Evolutionary conservation across 2,329 filamentous ascomycete species (phyloP).

Genomic region (Aspergillus novoparasiticus): DNA sequence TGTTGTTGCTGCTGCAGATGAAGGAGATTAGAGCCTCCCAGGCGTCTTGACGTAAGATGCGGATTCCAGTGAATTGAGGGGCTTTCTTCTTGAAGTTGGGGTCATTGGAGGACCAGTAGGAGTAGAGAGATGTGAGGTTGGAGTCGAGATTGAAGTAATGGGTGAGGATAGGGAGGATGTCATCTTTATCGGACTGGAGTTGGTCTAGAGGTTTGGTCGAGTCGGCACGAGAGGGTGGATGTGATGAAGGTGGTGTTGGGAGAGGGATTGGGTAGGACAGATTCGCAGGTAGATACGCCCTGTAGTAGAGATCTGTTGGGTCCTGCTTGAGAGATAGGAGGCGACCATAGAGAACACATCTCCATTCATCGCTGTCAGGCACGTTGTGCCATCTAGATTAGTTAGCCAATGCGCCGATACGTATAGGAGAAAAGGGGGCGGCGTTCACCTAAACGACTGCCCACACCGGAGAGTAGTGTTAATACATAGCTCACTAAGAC

Average conservation of each 20-base stretch:
- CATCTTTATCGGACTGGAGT: conserved; percentile 36
- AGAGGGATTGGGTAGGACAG: conserved; percentile 71
- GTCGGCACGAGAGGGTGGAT: conserved; percentile 30
- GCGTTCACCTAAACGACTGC: conserved; percentile 75
- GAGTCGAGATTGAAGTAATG: conserved; percentile 86
- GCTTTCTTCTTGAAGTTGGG: conserved; percentile 87
- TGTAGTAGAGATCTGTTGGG: not conserved
- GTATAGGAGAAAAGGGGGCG: not conserved
- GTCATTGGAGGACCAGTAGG: conserved; percentile 83
- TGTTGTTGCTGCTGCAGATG: conserved; percentile 99
- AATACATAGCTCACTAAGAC: conserved; percentile 83
- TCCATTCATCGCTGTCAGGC: conserved; percentile 78
- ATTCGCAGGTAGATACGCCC: conserved; percentile 65
- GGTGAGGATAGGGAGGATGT: conserved; percentile 69
- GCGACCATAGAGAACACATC: conserved; percentile 81
- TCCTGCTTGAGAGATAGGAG: conserved; percentile 47
- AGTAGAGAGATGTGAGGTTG: conserved; percentile 76
- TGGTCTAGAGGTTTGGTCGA: conserved; percentile 6
- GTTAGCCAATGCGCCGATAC: not conserved
- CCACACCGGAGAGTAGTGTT: conserved; percentile 93
- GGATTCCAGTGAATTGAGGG: conserved; percentile 82
- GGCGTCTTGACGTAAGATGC: conserved; percentile 90
- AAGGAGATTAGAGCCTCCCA: conserved; percentile 95
- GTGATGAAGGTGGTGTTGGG: conserved; percentile 20
- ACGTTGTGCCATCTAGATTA: conserved; percentile 75